A percentile compares a stretch with the other conserved stretches of the same genome.
Evolutionary conservation across 2,329 filamentous ascomycete genomes (phyloP).

Genomic region (Aspergillaceae sp.): DNA sequence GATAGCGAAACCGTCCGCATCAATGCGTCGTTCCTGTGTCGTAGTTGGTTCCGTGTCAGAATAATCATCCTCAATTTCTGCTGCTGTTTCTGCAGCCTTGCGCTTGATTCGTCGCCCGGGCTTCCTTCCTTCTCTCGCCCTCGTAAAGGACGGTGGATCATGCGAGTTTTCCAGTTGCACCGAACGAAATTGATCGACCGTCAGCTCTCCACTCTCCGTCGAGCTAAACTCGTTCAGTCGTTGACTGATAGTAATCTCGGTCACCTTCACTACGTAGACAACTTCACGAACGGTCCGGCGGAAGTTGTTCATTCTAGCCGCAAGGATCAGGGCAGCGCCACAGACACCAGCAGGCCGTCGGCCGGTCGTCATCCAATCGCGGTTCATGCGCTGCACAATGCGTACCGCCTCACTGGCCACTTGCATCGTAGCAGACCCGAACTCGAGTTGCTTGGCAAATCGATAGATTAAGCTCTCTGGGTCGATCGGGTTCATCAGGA

Average conservation of each 20-base stretch:
- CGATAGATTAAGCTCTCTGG: conserved; percentile 85
- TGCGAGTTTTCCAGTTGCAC: conserved; percentile 55
- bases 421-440: conserved; percentile 68
- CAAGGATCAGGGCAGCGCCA: conserved; percentile 87
- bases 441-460: conserved; percentile 87
- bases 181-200: conserved; percentile 69
- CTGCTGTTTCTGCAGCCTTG: conserved; percentile 27
- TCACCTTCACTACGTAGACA: conserved; percentile 97
- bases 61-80: conserved; percentile 41
- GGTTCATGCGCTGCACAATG: conserved; percentile 84
- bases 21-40: conserved; percentile 38
- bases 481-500: conserved; percentile 66
- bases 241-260: conserved; percentile 83
- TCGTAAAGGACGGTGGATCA: conserved; percentile 72
- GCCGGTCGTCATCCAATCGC: conserved; percentile 95
- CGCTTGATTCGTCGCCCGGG: conserved; percentile 34
- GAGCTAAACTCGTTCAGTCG: conserved; percentile 85
- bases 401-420: conserved; percentile 82
- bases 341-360: conserved; percentile 89
- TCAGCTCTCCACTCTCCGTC: conserved; percentile 75
- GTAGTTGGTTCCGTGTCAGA: conserved; percentile 17
- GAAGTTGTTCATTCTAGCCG: conserved; percentile 97
- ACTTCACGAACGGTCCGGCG: conserved; percentile 85
- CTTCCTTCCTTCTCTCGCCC: conserved; percentile 50
- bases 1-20: conserved; percentile 62